A percentile compares a stretch with the other conserved stretches of the same genome.
Evolutionary conservation across 1,139 yeast species (phyloP).

Genomic region (Scheffersomyces segobiensis): DNA sequence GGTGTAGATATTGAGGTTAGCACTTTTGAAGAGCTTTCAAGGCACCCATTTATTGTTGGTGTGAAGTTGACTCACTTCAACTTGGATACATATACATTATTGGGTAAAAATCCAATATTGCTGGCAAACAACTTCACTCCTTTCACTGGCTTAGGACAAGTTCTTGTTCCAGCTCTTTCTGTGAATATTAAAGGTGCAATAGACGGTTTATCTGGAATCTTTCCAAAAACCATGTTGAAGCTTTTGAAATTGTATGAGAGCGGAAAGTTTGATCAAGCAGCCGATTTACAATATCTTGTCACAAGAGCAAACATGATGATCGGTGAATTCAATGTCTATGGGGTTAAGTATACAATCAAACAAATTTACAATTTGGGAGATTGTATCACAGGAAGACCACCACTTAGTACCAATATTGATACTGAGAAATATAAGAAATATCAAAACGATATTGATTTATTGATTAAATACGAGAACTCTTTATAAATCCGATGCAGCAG

Average conservation of each 20-base stretch:
- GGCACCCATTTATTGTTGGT: conserved; percentile 37
- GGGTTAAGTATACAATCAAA: conserved; percentile 35
- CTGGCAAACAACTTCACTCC: conserved; percentile 33
- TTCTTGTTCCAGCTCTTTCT: conserved; percentile 42
- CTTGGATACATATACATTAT: conserved; percentile 30
- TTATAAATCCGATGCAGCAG: conserved; percentile 5
- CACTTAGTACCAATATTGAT: conserved; percentile 9
- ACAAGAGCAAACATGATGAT: conserved; percentile 45
- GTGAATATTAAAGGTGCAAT: conserved; percentile 47
- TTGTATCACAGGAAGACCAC: conserved; percentile 22
- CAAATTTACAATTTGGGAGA: conserved; percentile 21
- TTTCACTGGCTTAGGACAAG: conserved; percentile 53
- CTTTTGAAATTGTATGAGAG: conserved; percentile 27
- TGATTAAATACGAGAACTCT: conserved; percentile 4
- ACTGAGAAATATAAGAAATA: conserved; percentile 2
- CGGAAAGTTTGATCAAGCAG: conserved; percentile 39
- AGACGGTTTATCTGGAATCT: conserved; percentile 47
- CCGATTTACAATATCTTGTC: conserved; percentile 36
- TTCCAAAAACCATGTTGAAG: conserved; percentile 40
- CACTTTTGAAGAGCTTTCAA: conserved; percentile 30
- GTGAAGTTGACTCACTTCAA: conserved; percentile 35
- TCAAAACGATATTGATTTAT: conserved; percentile 1
- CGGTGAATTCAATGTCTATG: conserved; percentile 42
- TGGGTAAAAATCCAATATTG: conserved; percentile 47
- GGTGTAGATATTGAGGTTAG: conserved; percentile 34